phyloP scores from a whole-genome alignment of 2,329 filamentous ascomycete genomes.

The Colletotrichum tropicale region DNA sequence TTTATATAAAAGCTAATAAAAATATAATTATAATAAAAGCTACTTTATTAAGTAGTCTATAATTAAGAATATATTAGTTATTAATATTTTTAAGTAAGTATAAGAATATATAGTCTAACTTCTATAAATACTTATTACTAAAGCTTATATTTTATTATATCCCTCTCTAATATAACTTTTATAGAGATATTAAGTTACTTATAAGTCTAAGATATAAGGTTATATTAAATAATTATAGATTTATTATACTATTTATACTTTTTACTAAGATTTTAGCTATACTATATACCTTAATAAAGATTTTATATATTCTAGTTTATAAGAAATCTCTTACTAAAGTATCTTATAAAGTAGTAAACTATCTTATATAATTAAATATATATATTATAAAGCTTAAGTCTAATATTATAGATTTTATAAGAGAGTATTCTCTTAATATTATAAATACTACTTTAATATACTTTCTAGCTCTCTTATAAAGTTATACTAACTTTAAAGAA shows the following conservation, averaged over 20 bases:
- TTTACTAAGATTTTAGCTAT: not conserved
- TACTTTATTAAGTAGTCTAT: not conserved
- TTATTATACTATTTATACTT: not conserved
- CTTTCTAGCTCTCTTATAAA: not conserved
- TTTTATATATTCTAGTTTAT: not conserved
- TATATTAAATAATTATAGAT: not conserved
- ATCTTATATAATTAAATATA: not conserved
- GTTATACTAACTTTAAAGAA: not conserved
- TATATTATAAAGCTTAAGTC: not conserved
- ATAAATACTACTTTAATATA: not conserved
- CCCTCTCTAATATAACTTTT: not conserved
- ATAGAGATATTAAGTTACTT: not conserved
- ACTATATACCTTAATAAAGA: not conserved
- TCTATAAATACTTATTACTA: not conserved
- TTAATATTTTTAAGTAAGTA: not conserved
- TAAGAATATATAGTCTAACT: not conserved
- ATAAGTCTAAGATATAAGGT: not conserved
- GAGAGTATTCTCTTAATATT: not conserved
- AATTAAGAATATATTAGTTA: not conserved
- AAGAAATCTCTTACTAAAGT: accelerated
- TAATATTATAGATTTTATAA: not conserved
- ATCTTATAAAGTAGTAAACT: not conserved
- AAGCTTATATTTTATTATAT: not conserved
- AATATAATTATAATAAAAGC: not conserved
- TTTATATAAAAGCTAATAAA: not conserved